Percentiles rank a stretch among this genome's conserved stretches.
These are phyloP conservation scores for Pseudocercospora fijiensis DNA, from an alignment of 2,329 filamentous ascomycete species.

Conservation along the genomic window DNA sequence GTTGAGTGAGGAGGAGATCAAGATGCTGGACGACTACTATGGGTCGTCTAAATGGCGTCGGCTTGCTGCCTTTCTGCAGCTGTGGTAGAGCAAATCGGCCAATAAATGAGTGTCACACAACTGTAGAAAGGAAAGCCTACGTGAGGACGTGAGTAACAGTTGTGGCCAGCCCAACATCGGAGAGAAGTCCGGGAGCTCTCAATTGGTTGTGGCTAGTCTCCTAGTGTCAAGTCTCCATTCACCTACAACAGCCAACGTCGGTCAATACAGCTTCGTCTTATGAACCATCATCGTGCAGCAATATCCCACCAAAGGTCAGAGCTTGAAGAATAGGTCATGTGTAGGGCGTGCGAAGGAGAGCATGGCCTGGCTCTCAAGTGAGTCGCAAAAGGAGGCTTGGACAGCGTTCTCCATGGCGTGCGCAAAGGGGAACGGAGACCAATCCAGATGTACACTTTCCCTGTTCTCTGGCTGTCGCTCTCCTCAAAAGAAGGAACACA, in stretches of 20 bases:
- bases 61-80: slow-evolving; percentile 11
- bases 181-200: too few species aligned
- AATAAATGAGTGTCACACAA: too few species aligned
- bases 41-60: slow-evolving; percentile 11
- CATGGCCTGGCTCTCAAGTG: too few species aligned
- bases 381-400: not conserved
- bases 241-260: too few species aligned
- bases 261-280: not conserved
- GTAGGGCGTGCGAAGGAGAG: not conserved
- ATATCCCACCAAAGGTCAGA: not conserved
- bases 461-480: not conserved
- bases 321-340: too few species aligned
- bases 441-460: not conserved
- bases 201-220: too few species aligned
- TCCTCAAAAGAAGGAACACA: too few species aligned
- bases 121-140: too few species aligned
- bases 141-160: too few species aligned
- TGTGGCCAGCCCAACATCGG: too few species aligned
- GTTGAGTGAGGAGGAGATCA: slow-evolving; percentile 21
- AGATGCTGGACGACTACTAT: slow-evolving; percentile 19
- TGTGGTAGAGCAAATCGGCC: too few species aligned
- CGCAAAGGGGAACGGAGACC: not conserved
- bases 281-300: not conserved
- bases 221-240: not conserved
- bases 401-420: not conserved